Evolutionary conservation across 1,284 basidiomycete species (phyloP).

Genomic region (Violaceomyces palustris): DNA sequence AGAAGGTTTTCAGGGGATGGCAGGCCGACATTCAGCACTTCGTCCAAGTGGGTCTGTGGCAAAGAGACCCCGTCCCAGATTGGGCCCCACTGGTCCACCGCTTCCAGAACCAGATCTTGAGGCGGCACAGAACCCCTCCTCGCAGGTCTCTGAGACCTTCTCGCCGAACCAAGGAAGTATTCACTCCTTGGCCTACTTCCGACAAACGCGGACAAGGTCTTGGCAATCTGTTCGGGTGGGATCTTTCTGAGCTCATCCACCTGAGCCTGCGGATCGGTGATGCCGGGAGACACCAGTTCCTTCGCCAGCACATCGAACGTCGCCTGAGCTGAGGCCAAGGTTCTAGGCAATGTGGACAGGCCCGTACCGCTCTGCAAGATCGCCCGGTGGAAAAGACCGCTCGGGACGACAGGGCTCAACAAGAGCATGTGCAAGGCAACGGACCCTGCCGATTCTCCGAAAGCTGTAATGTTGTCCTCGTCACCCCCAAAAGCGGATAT

Average conservation of each 20-base stretch:
- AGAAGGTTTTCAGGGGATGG: conserved; percentile 5
- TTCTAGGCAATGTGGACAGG: conserved; percentile 19
- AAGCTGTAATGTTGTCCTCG: conserved; percentile 55
- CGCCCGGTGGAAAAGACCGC: conserved; percentile 23
- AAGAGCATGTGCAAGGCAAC: conserved; percentile 28
- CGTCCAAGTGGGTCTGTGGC: background rate
- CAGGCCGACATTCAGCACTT: background rate
- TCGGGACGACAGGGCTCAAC: conserved; percentile 7
- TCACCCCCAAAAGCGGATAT: conserved; percentile 65
- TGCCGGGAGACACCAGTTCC: conserved; percentile 7
- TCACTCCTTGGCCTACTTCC: conserved; percentile 20
- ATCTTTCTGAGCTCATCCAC: conserved; percentile 17
- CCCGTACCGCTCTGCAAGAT: conserved; percentile 25
- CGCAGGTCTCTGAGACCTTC: no score
- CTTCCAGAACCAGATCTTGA: no score
- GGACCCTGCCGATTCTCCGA: conserved; percentile 43
- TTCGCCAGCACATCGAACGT: conserved; percentile 14
- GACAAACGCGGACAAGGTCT: conserved; percentile 7
- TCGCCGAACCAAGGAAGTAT: no score
- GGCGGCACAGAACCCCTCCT: no score
- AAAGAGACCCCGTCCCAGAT: conserved; percentile 33
- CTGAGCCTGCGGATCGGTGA: conserved; percentile 10
- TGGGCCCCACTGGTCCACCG: conserved; percentile 24
- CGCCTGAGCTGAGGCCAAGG: conserved; percentile 20
- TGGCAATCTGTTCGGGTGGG: conserved; percentile 14